phyloP scores from a whole-genome alignment of 1,284 basidiomycete genomes.

The Trichosporon faecale region DNA sequence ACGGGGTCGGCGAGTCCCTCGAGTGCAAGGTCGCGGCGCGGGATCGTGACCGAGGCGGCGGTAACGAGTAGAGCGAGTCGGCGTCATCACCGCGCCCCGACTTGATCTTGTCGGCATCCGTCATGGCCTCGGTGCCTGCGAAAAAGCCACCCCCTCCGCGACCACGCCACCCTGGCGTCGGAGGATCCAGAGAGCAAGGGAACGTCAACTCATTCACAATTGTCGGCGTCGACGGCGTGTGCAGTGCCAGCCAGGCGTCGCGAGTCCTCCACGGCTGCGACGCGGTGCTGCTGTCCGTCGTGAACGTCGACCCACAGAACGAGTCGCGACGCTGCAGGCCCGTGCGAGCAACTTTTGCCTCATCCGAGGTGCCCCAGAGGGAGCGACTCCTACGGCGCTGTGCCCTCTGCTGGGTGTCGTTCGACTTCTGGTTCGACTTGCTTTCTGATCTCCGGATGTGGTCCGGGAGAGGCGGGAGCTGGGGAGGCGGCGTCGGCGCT shows the following conservation, averaged over 20 bases:
- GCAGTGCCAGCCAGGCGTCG: conserved; percentile 38
- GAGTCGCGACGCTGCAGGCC: conserved; percentile 14
- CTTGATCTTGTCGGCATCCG: conserved; percentile 12
- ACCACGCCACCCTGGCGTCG: conserved; percentile 22
- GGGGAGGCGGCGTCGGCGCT: conserved; percentile 20
- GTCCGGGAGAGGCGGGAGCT: conserved; percentile 25
- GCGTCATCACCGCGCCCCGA: neutral
- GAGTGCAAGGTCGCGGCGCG: neutral
- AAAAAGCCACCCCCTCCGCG: conserved; percentile 25
- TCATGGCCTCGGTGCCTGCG: conserved; percentile 11
- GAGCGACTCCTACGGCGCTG: conserved; percentile 14
- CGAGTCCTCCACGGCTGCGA: conserved; percentile 42
- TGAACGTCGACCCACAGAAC: conserved; percentile 6
- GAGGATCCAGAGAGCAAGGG: conserved; percentile 15
- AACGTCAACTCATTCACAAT: conserved; percentile 17
- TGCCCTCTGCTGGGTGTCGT: neutral
- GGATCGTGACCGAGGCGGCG: conserved; percentile 8
- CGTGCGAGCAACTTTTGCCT: conserved; percentile 14
- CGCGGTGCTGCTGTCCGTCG: neutral
- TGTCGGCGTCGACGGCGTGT: conserved; percentile 14
- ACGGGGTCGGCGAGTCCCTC: neutral
- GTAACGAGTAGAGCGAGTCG: conserved; percentile 8
- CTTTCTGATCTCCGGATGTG: conserved; percentile 20
- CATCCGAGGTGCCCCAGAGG: conserved; percentile 16
- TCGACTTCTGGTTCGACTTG: neutral